A percentile compares a stretch with the other conserved stretches of the same genome.
Evolutionary conservation across 257 asterid genomes (phyloP).

Genomic region (Solanum clarkiae): DNA sequence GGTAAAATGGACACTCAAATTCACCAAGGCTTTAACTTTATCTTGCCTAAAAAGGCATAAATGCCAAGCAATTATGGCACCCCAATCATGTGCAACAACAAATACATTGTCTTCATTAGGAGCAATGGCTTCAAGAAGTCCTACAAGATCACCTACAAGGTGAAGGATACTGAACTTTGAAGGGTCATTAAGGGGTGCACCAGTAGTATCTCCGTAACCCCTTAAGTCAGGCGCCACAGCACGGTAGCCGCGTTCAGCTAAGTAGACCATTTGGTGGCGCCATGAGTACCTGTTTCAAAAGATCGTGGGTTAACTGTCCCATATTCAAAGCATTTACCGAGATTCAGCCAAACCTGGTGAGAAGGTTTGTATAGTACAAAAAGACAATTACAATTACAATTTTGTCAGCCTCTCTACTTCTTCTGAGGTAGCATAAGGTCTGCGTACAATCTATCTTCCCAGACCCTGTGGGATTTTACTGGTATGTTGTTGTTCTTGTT

Average conservation of each 20-base stretch:
- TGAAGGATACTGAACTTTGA: conserved; percentile 43
- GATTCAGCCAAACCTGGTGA: not conserved
- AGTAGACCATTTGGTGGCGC: conserved; percentile 70
- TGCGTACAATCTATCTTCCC: too few species aligned
- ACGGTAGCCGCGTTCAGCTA: conserved; percentile 57
- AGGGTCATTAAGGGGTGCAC: conserved; percentile 44
- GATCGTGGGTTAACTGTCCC: not conserved
- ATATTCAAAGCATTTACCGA: not conserved
- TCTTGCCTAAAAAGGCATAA: conserved; percentile 57
- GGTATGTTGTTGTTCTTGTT: too few species aligned
- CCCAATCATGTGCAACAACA: conserved; percentile 86
- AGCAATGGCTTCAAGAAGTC: conserved; percentile 39
- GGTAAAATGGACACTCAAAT: conserved; percentile 36
- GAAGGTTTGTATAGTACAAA: not conserved
- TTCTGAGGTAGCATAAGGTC: too few species aligned
- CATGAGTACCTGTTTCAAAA: conserved; percentile 29
- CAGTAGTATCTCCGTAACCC: conserved; percentile 70
- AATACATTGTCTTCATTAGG: conserved; percentile 39
- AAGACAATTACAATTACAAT: not conserved
- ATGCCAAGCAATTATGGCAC: conserved; percentile 57
- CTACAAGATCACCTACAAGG: conserved; percentile 55
- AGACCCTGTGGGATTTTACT: too few species aligned
- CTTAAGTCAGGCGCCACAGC: conserved; percentile 73
- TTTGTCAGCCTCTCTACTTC: too few species aligned
- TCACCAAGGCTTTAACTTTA: conserved; percentile 44